Percentiles rank a stretch among this genome's conserved stretches.
These are phyloP conservation scores for Uronychia binucleata DNA, from an alignment of 73 alveolate species.

Conservation along the genomic window DNA sequence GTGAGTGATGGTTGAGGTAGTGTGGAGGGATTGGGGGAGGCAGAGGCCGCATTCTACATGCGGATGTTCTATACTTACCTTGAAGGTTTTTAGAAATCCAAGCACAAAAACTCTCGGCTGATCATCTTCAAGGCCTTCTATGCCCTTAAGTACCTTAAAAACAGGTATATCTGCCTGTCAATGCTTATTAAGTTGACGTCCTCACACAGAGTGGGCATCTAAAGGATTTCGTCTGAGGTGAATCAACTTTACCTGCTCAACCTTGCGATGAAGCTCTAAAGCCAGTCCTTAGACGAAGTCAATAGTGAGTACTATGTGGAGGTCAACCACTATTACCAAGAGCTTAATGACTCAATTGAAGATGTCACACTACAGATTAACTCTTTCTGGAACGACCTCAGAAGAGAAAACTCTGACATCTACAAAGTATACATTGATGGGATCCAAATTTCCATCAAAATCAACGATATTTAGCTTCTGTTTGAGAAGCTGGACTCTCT, in stretches of 20 bases:
- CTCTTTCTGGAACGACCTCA: neutral
- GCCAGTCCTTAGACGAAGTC: neutral
- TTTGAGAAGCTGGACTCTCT: neutral
- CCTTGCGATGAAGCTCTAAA: neutral
- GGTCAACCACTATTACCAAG: neutral
- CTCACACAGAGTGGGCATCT: neutral
- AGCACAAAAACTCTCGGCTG: neutral
- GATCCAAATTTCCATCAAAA: neutral
- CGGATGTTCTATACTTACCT: neutral
- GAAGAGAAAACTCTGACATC: neutral
- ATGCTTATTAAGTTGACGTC: neutral
- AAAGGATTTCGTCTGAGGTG: neutral
- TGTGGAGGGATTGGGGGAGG: neutral
- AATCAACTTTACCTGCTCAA: neutral
- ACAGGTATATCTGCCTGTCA: neutral
- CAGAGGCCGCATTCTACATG: neutral
- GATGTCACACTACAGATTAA: neutral
- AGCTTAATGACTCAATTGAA: neutral
- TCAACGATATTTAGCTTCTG: neutral
- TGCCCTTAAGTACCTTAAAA: neutral
- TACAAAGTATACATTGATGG: neutral
- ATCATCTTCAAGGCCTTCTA: neutral
- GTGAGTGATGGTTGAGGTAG: too few relatives aligned
- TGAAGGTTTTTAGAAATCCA: neutral
- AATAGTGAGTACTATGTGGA: neutral